A percentile compares a stretch with the other conserved stretches of the same genome.
phyloP scores from a whole-genome alignment of 139 green algal species.

The Pseudopediastrum boryanum region DNA sequence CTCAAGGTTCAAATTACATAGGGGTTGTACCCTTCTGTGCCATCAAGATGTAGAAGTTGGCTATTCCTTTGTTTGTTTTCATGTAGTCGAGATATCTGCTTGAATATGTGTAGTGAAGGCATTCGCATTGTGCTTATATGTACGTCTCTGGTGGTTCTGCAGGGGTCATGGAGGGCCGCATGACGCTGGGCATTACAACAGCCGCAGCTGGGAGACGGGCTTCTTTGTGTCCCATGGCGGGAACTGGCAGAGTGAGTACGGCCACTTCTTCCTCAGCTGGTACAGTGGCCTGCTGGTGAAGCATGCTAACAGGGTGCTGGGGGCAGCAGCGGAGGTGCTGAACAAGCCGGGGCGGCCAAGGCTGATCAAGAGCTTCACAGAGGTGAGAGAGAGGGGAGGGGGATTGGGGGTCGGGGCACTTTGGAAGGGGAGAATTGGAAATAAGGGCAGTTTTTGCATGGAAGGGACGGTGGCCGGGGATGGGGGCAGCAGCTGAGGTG shows the following conservation, averaged over 20 bases:
- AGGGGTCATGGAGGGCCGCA: conserved; percentile 81
- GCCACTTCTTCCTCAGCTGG: conserved; percentile 94
- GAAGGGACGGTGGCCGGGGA: not conserved
- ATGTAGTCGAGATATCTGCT: too few species aligned
- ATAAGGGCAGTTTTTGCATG: not conserved
- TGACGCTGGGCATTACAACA: conserved; percentile 95
- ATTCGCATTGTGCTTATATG: too few species aligned
- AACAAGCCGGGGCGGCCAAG: conserved; percentile 66
- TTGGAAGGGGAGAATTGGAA: not conserved
- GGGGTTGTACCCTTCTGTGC: too few species aligned
- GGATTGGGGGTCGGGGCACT: not conserved
- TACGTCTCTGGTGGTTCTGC: too few species aligned
- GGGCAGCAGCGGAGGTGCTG: conserved; percentile 60
- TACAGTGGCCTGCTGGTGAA: conserved; percentile 86
- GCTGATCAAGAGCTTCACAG: conserved; percentile 52
- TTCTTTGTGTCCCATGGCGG: conserved; percentile 90
- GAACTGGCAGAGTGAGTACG: conserved; percentile 90
- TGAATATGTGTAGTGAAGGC: too few species aligned
- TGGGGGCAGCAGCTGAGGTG: not conserved
- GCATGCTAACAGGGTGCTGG: conserved; percentile 89
- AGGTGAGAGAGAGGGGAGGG: not conserved
- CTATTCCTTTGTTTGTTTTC: too few species aligned
- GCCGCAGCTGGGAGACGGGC: conserved; percentile 82
- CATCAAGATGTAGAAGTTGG: too few species aligned
- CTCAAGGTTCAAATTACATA: too few species aligned